Conservation (phyloP, 208 protist genomes). For the Phytomonas serpens region DNA sequence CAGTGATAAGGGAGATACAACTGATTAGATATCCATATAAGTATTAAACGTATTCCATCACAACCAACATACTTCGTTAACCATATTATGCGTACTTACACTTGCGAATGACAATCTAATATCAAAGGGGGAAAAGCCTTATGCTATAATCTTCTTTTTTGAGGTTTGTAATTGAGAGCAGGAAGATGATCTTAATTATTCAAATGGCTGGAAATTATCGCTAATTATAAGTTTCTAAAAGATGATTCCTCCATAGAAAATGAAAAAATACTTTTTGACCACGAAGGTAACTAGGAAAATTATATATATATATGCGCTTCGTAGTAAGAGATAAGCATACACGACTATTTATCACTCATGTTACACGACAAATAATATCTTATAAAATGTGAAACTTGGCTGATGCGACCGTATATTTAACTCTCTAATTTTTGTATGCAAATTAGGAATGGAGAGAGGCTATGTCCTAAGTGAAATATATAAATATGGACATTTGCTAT, state of each 20-base stretch:
- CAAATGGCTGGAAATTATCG: conserved; percentile 5
- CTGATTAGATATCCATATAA: background rate
- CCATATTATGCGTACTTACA: background rate
- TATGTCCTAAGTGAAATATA: background rate
- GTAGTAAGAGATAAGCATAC: background rate
- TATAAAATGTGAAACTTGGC: background rate
- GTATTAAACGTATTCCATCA: background rate
- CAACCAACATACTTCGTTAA: background rate
- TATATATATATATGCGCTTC: background rate
- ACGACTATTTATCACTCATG: background rate
- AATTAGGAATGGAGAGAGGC: background rate
- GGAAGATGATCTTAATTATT: background rate
- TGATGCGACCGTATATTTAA: background rate
- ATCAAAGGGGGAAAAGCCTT: background rate
- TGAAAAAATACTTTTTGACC: conserved; percentile 2
- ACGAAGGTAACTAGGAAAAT: background rate
- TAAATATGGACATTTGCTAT: background rate
- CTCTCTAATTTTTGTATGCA: background rate
- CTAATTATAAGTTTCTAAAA: conserved; percentile 10
- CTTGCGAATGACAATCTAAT: background rate
- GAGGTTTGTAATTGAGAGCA: background rate
- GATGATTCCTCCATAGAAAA: background rate
- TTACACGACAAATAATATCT: background rate
- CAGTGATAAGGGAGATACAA: background rate
- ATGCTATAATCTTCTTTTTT: background rate